Conservation (phyloP, 768 basidiomycete genomes). For the Calocera cornea region DNA sequence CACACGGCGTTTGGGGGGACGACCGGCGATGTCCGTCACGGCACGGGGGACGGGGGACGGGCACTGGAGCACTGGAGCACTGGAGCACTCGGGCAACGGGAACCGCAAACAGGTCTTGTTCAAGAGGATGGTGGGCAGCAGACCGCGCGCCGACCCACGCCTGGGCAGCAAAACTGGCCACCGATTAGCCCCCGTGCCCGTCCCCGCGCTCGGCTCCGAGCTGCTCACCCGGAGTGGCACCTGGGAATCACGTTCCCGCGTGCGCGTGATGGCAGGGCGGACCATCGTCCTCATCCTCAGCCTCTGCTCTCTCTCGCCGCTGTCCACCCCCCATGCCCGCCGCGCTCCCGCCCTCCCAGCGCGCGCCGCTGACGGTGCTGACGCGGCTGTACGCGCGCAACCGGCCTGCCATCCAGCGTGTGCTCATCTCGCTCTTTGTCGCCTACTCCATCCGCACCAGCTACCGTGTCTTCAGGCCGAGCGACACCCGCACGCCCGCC, state of each 20-base stretch:
- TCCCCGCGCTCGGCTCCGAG: too few relatives aligned
- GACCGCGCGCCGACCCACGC: too few relatives aligned
- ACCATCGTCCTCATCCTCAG: neutral
- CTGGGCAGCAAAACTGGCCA: too few relatives aligned
- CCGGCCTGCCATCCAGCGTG: slow-evolving; percentile 57
- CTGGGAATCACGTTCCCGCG: neutral
- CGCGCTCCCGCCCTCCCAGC: neutral
- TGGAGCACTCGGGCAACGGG: too few relatives aligned
- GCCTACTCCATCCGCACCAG: slow-evolving; percentile 55
- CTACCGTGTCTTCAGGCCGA: slow-evolving; percentile 38
- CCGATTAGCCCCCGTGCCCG: too few relatives aligned
- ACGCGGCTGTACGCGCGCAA: slow-evolving; percentile 38
- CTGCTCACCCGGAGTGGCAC: too few relatives aligned
- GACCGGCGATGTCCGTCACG: too few relatives aligned
- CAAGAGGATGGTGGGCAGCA: too few relatives aligned
- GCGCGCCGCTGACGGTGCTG: slow-evolving; percentile 4
- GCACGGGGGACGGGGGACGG: too few relatives aligned
- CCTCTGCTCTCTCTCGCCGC: neutral
- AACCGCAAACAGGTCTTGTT: too few relatives aligned
- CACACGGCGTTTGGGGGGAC: too few relatives aligned
- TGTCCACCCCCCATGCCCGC: neutral
- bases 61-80: too few relatives aligned
- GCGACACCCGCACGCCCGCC: slow-evolving; percentile 25
- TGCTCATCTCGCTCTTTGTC: slow-evolving; percentile 55
- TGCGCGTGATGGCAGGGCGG: neutral